Conservation (phyloP, 2,329 filamentous ascomycete species). For the Ceratocystis harringtonii region DNA sequence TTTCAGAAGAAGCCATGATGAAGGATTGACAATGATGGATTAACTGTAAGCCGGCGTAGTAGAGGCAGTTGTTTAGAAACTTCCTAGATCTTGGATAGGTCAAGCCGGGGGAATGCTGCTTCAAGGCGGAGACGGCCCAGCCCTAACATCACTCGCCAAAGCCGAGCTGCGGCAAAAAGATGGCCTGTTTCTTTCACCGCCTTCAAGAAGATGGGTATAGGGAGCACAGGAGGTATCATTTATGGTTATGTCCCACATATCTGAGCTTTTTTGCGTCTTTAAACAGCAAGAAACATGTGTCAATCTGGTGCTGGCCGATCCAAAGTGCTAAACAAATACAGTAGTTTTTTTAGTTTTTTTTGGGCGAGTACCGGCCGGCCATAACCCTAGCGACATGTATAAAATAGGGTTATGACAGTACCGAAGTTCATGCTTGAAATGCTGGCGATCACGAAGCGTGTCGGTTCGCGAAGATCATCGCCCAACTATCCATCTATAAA, state of each 20-base stretch:
- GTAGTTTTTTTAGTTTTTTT: background rate
- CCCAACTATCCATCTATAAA: background rate
- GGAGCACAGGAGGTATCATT: background rate
- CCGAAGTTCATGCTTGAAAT: background rate
- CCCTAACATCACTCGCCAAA: background rate
- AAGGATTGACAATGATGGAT: background rate
- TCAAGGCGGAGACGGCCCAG: conserved; percentile 13
- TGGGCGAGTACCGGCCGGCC: background rate
- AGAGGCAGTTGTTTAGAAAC: background rate
- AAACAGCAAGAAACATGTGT: no score
- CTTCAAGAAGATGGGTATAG: background rate
- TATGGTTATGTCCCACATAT: background rate
- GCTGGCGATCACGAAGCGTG: no score
- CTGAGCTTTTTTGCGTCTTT: no score
- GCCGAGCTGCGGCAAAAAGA: conserved; percentile 5
- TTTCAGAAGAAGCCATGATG: conserved; percentile 24
- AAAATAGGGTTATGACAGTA: background rate
- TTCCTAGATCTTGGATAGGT: background rate
- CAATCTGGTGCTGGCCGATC: conserved; percentile 7
- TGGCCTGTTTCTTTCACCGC: conserved; percentile 12
- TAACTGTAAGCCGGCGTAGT: background rate
- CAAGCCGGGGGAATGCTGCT: background rate
- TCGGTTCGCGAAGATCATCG: background rate
- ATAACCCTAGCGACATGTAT: background rate
- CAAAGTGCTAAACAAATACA: conserved; percentile 4